A percentile compares a stretch with the other conserved stretches of the same genome.
Evolutionary conservation across 257 asterid genomes (phyloP).

Genomic region (Ophiorrhiza pumila): DNA sequence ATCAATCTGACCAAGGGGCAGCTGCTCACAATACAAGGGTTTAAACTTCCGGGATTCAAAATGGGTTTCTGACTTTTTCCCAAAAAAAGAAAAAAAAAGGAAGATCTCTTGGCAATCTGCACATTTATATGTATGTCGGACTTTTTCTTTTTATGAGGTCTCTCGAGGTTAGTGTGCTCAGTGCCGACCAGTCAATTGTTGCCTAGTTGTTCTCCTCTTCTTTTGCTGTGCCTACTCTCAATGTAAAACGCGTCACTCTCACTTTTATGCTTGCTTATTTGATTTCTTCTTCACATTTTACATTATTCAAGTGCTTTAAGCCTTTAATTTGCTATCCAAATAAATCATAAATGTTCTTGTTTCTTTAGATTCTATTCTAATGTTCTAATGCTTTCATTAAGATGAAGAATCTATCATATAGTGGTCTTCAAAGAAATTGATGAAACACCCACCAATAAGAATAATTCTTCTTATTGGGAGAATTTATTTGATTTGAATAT

Average conservation of each 20-base stretch:
- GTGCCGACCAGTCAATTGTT: neutral
- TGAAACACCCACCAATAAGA: neutral
- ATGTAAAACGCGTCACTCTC: neutral
- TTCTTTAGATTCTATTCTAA: neutral
- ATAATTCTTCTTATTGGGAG: neutral
- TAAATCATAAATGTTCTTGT: neutral
- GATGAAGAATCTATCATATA: neutral
- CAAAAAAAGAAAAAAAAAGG: neutral
- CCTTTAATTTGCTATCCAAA: no score
- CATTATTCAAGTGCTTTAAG: no score
- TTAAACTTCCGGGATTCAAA: no score
- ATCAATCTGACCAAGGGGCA: no score
- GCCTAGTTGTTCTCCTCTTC: neutral
- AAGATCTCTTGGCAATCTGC: neutral
- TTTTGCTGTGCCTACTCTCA: slow-evolving; percentile 1
- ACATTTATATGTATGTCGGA: neutral
- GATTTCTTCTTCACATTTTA: no score
- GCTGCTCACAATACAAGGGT: no score
- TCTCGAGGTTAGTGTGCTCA: slow-evolving; percentile 10
- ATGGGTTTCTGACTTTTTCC: no score
- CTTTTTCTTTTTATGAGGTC: slow-evolving; percentile 14
- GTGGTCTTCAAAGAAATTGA: neutral
- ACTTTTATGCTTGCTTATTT: no score
- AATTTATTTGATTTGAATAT: neutral
- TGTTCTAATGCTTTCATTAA: neutral